Base-by-base conservation (phyloP, 1,284 basidiomycete species). In the Sanghuangporus weigelae region DNA sequence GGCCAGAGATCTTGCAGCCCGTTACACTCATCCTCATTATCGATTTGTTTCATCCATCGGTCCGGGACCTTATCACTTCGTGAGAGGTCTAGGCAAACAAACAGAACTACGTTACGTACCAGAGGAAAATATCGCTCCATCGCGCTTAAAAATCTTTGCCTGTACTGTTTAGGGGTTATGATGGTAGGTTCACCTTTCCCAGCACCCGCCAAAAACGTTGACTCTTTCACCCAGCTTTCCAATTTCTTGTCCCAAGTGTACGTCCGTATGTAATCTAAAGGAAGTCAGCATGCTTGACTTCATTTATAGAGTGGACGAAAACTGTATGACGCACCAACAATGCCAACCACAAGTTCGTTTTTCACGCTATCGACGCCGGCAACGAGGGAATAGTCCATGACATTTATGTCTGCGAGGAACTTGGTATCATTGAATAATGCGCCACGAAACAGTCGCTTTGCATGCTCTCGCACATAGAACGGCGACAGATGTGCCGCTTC, bases 301-400 rank as follows among this genome's bases (percentile, higher is more conserved):
- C 67, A 67, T 36, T 7, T 51, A 55, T 19, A 46, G 36, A 38
- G 23, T 7, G 16, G 12, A 46, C 21, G 44, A 46, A 16, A 23
- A 7, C 31, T 19, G 36, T 14, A 53, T 5, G 6, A 78, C 90
- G 64, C 73, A 90, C 92, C 95, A 66, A 99, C 95, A 62, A 99
- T 98, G n/a, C 97, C 96, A 46, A 97, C 86, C 14, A 98, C 94
- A 14, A 96, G 79, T 72, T 96, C 92, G 63, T 92, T 89, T 67
- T 84, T 89, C 59, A 81, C 78, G 67, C 85, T 86, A 73, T 97
- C 95, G 14, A 99, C 90, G 16, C 96, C 97, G 26, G 96, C 94
- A 48, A 99, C 90, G 16, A 99, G 79, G 21, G 96, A 98, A 75
- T 99, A 99, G 76, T 99, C 97, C 97, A 99, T 99, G 62, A 98